Percentiles rank a stretch among this genome's conserved stretches.
phyloP scores from a whole-genome alignment of 2,329 filamentous ascomycete genomes.

The Fusarium dimerum region DNA sequence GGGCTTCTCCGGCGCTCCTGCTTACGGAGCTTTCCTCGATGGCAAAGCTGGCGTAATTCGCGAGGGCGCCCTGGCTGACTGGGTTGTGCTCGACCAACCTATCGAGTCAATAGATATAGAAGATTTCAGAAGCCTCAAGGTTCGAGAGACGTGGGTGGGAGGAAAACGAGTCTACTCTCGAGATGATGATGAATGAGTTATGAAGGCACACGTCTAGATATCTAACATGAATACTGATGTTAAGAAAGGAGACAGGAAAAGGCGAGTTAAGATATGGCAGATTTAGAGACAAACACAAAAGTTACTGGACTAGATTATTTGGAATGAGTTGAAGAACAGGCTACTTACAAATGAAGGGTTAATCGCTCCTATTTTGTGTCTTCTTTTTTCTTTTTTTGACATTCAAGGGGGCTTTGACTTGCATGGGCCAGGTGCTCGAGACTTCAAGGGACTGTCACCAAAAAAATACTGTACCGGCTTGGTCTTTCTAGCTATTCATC shows the following conservation, averaged over 20 bases:
- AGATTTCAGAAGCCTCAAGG: conserved; percentile 52
- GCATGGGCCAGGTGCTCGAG: no score
- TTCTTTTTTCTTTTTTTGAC: no score
- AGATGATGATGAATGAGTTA: conserved; percentile 1
- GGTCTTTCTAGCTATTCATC: no score
- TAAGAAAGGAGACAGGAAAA: not conserved
- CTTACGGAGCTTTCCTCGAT: conserved; percentile 61
- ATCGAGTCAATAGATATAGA: conserved; percentile 53
- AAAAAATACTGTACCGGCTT: no score
- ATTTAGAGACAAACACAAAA: conserved; percentile 5
- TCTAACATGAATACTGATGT: not conserved
- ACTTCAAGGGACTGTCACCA: no score
- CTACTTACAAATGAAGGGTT: no score
- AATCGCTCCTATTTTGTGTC: no score
- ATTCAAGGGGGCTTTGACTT: no score
- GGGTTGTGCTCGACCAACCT: conserved; percentile 66
- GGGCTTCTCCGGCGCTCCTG: conserved; percentile 63
- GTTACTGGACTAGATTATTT: no score
- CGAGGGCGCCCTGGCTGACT: conserved; percentile 66
- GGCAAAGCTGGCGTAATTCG: conserved; percentile 59
- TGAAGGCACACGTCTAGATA: not conserved
- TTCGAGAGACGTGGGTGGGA: conserved; percentile 69
- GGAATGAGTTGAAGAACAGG: no score
- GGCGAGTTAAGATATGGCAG: not conserved
- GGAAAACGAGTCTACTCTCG: conserved; percentile 51